phyloP scores from a whole-genome alignment of 2,329 filamentous ascomycete species.

The Epichloe sp. region DNA sequence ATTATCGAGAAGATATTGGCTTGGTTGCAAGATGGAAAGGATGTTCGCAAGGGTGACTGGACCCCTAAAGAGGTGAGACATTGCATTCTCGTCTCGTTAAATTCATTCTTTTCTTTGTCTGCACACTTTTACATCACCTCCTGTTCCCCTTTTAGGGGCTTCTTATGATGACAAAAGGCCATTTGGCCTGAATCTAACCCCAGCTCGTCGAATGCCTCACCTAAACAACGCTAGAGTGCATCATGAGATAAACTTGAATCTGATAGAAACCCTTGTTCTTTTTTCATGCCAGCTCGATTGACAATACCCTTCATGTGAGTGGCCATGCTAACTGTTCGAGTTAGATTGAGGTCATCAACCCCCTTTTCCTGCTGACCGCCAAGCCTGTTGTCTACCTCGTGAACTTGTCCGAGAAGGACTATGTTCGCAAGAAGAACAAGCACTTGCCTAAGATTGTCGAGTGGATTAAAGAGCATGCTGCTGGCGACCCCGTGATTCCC shows the following conservation, averaged over 20 bases:
- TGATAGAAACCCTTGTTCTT: constrained; percentile 33
- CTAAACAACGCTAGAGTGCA: constrained; percentile 59
- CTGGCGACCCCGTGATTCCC: constrained; percentile 82
- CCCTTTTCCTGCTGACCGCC: constrained; percentile 83
- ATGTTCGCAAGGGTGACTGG: constrained; percentile 87
- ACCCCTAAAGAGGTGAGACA: constrained; percentile 79
- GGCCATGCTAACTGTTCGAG: constrained; percentile 11
- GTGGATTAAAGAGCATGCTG: constrained; percentile 86
- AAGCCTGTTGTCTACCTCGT: constrained; percentile 96
- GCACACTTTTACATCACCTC: constrained; percentile 4
- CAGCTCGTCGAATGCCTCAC: constrained; percentile 97
- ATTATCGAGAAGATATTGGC: constrained; percentile 82
- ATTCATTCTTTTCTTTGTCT: constrained; percentile 10
- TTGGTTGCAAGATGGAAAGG: constrained; percentile 76
- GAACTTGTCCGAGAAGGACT: constrained; percentile 95
- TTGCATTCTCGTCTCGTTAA: constrained; percentile 1
- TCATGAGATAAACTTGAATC: constrained; percentile 75
- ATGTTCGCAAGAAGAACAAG: constrained; percentile 99
- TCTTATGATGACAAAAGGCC: constrained; percentile 97
- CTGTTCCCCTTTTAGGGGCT: constrained; percentile 6
- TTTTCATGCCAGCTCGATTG: constrained; percentile 6
- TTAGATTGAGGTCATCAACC: constrained; percentile 95
- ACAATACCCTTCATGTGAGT: constrained; percentile 1
- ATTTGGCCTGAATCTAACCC: constrained; percentile 88
- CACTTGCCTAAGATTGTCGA: constrained; percentile 84